These are phyloP conservation scores for Cystoderma amianthinum DNA, from an alignment of 768 basidiomycete genomes.

Conservation along the genomic window DNA sequence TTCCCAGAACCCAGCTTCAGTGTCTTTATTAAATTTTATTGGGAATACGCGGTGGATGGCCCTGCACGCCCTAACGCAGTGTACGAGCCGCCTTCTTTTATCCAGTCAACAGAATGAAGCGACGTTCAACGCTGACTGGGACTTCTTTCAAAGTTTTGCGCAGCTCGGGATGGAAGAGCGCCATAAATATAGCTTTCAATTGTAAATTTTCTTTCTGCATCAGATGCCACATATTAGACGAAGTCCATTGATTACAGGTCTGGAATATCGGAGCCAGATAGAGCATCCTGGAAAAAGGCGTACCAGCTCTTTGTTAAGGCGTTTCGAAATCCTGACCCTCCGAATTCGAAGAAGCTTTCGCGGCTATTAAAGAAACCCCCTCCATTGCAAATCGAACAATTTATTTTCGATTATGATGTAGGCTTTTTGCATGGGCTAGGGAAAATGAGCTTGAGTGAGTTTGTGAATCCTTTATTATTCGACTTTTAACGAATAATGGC, in stretches of 20 bases:
- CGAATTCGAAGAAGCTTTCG: constrained; percentile 45
- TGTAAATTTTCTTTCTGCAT: constrained; percentile 20
- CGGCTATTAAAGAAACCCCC: constrained; percentile 46
- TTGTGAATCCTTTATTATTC: constrained; percentile 4
- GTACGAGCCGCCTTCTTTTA: constrained; percentile 56
- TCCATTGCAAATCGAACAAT: constrained; percentile 37
- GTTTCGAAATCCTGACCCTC: constrained; percentile 50
- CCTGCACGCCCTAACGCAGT: constrained; percentile 64
- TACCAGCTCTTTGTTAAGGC: constrained; percentile 50
- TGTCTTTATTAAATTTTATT: constrained; percentile 53
- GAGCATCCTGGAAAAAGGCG: constrained; percentile 61
- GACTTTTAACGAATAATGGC: constrained; percentile 1
- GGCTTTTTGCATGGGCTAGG: constrained; percentile 69
- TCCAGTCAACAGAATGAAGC: constrained; percentile 41
- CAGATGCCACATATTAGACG: constrained; percentile 1
- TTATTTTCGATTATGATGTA: constrained; percentile 65
- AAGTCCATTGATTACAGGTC: constrained; percentile 8
- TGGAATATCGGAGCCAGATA: constrained; percentile 44
- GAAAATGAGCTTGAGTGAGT: constrained; percentile 75
- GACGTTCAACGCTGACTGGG: constrained; percentile 42
- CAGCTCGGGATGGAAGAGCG: constrained; percentile 73
- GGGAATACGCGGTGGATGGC: constrained; percentile 65
- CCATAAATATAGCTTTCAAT: constrained; percentile 41
- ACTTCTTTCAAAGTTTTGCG: constrained; percentile 55
- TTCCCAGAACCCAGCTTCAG: constrained; percentile 63